phyloP scores from a whole-genome alignment of 2,329 filamentous ascomycete genomes.

The Monosporascus cannonballus region DNA sequence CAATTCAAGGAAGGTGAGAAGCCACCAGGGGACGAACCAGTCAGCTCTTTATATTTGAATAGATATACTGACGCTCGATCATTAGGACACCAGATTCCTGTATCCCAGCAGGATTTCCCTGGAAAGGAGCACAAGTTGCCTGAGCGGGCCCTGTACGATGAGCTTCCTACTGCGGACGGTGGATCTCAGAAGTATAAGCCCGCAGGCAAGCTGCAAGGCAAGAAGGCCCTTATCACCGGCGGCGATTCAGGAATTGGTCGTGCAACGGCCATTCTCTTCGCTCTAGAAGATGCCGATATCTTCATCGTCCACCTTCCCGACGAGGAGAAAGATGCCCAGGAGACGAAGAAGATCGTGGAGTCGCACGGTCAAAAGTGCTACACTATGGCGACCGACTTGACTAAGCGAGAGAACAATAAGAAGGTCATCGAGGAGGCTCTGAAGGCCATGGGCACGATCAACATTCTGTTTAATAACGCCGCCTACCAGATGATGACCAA shows the following conservation, averaged over 20 bases:
- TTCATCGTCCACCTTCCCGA: slow-evolving; percentile 69
- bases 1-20: slow-evolving; percentile 30
- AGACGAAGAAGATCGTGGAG: slow-evolving; percentile 67
- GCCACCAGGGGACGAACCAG: not conserved
- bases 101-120: slow-evolving; percentile 35
- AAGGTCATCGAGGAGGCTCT: slow-evolving; percentile 62
- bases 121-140: slow-evolving; percentile 43
- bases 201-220: slow-evolving; percentile 68
- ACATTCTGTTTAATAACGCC: slow-evolving; percentile 71
- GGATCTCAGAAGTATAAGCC: slow-evolving; percentile 66
- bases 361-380: slow-evolving; percentile 60
- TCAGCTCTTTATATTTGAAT: not conserved
- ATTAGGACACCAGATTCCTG: slow-evolving; percentile 33
- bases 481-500: slow-evolving; percentile 69
- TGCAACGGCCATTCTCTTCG: slow-evolving; percentile 69
- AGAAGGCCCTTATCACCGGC: slow-evolving; percentile 73
- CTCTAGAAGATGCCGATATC: slow-evolving; percentile 72
- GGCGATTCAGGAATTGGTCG: slow-evolving; percentile 77
- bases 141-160: slow-evolving; percentile 53
- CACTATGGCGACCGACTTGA: slow-evolving; percentile 59
- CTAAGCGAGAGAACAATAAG: slow-evolving; percentile 60
- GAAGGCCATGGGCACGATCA: slow-evolving; percentile 60
- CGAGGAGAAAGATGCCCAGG: slow-evolving; percentile 69
- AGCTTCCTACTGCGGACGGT: slow-evolving; percentile 62
- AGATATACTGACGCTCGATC: not conserved